Percentiles rank a stretch among this genome's conserved stretches.
Conservation (phyloP, 257 asterid genomes). For the Orobanche coerulescens region DNA sequence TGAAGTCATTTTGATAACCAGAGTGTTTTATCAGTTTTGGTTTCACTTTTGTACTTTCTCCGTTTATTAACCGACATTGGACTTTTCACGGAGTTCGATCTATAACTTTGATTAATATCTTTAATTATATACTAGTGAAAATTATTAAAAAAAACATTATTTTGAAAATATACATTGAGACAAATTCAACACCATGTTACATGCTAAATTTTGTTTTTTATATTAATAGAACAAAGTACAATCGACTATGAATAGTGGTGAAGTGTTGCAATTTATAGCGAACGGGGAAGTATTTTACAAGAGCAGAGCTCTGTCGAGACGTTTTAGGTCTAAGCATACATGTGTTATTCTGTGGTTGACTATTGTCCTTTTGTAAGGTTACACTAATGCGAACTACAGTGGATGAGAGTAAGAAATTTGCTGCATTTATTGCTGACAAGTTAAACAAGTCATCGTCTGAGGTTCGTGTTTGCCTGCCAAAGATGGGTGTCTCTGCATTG, state of each 20-base stretch:
- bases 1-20: constrained; percentile 9
- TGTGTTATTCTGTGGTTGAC: neutral
- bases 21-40: neutral
- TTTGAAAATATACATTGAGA: too few relatives aligned
- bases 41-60: neutral
- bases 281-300: too few relatives aligned
- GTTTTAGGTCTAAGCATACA: neutral
- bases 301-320: neutral
- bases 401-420: constrained; percentile 72
- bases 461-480: constrained; percentile 75
- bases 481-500: constrained; percentile 77
- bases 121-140: too few relatives aligned
- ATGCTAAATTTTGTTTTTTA: too few relatives aligned
- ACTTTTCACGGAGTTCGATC: too few relatives aligned
- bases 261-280: too few relatives aligned
- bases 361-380: constrained; percentile 45
- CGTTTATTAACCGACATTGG: too few relatives aligned
- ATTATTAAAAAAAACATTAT: too few relatives aligned
- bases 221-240: too few relatives aligned
- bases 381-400: constrained; percentile 78
- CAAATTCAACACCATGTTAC: too few relatives aligned
- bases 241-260: too few relatives aligned
- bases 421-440: constrained; percentile 81
- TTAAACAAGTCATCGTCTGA: constrained; percentile 65
- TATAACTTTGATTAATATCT: too few relatives aligned